Percentiles rank a stretch among this genome's conserved stretches.
Conservation (phyloP, 2,329 filamentous ascomycete genomes). For the Madurella fahalii region DNA sequence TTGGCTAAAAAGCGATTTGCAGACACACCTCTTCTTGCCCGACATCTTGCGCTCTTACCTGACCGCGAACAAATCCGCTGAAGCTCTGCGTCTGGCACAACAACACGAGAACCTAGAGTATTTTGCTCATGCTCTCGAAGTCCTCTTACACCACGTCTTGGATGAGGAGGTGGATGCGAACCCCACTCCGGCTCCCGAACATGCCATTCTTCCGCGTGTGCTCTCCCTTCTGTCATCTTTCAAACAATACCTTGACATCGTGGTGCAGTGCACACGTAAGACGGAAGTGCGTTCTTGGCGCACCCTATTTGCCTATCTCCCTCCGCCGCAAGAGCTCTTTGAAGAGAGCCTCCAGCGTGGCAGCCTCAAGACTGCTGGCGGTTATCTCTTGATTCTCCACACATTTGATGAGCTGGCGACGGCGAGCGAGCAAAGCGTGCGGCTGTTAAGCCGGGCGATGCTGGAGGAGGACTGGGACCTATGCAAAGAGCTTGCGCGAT, state of each 20-base stretch:
- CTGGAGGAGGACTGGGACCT: slow-evolving; percentile 88
- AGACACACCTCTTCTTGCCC: slow-evolving; percentile 92
- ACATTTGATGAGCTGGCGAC: slow-evolving; percentile 68
- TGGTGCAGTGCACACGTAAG: slow-evolving; percentile 95
- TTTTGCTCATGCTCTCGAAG: slow-evolving; percentile 87
- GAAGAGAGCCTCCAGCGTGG: slow-evolving; percentile 84
- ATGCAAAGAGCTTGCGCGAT: slow-evolving; percentile 91
- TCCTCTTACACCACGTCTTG: slow-evolving; percentile 86
- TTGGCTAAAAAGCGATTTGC: slow-evolving; percentile 13
- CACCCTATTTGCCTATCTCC: slow-evolving; percentile 86
- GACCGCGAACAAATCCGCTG: slow-evolving; percentile 68
- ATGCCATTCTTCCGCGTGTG: slow-evolving; percentile 61
- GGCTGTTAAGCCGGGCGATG: slow-evolving; percentile 76
- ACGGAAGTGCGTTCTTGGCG: slow-evolving; percentile 94
- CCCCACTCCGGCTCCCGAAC: slow-evolving; percentile 56
- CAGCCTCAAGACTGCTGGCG: slow-evolving; percentile 88
- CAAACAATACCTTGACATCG: slow-evolving; percentile 85
- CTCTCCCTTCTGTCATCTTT: slow-evolving; percentile 66
- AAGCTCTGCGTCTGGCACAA: slow-evolving; percentile 75
- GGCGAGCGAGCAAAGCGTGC: slow-evolving; percentile 72
- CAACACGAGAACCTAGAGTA: slow-evolving; percentile 86
- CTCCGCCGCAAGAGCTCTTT: slow-evolving; percentile 85
- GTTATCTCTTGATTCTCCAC: slow-evolving; percentile 92
- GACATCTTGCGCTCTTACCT: slow-evolving; percentile 80
- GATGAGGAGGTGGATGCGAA: slow-evolving; percentile 83